A percentile compares a stretch with the other conserved stretches of the same genome.
phyloP scores from a whole-genome alignment of 164 flowering plant genomes.

The Liriodendron chinense region DNA sequence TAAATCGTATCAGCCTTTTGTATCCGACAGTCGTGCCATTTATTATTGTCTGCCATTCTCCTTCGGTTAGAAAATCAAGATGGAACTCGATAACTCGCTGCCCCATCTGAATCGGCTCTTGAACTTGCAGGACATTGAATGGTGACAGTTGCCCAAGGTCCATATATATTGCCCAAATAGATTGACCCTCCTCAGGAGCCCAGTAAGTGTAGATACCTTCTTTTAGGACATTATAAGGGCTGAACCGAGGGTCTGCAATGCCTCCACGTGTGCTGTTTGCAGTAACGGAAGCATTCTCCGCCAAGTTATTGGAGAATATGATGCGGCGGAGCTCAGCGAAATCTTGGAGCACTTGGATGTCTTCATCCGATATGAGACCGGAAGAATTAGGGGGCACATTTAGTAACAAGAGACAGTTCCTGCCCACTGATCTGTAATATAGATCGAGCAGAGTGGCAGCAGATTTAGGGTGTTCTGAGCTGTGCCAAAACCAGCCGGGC shows the following conservation, averaged over 20 bases:
- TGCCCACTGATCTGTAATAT: conserved; percentile 81
- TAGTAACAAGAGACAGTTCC: conserved; percentile 79
- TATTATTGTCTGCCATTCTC: conserved; percentile 46
- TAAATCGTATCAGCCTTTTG: conserved; percentile 58
- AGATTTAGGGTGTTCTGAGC: conserved; percentile 77
- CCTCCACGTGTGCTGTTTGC: conserved; percentile 77
- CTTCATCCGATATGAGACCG: conserved; percentile 87
- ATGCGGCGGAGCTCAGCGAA: conserved; percentile 51
- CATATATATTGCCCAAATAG: conserved; percentile 51
- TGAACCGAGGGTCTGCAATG: conserved; percentile 31
- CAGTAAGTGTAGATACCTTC: conserved; percentile 68
- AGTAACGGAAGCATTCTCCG: conserved; percentile 38
- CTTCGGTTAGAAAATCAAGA: conserved; percentile 47
- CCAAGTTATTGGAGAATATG: conserved; percentile 75
- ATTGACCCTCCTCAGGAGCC: conserved; percentile 69
- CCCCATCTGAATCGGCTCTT: conserved; percentile 95
- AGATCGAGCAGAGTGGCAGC: conserved; percentile 74
- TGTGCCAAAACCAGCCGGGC: conserved; percentile 99
- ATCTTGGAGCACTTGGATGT: conserved; percentile 68
- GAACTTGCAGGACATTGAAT: conserved; percentile 75
- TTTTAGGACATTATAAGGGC: conserved; percentile 42
- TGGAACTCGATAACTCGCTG: conserved; percentile 66
- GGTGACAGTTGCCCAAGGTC: conserved; percentile 36
- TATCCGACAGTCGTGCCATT: conserved; percentile 85
- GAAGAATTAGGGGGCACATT: conserved; percentile 95